Conservation (phyloP, 2,329 filamentous ascomycete species). For the Penicillium sp. region DNA sequence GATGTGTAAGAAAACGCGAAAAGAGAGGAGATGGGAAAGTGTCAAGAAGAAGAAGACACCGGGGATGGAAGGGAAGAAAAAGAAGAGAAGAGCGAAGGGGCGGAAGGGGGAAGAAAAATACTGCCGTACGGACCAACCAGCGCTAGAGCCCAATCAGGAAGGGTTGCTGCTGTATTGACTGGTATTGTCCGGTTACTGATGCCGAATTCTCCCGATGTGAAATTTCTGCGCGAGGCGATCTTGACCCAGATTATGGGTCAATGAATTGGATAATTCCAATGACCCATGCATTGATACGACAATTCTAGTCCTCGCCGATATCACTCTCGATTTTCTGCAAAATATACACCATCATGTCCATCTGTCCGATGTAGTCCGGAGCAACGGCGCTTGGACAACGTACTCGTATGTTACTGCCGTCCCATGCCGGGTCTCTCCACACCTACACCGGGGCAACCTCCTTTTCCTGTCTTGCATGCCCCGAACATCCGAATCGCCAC, state of each 20-base stretch:
- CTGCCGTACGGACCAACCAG: constrained; percentile 27
- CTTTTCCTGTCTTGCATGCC: constrained; percentile 20
- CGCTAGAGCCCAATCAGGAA: constrained; percentile 28
- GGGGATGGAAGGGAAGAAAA: constrained; percentile 38
- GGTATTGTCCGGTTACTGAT: constrained; percentile 27
- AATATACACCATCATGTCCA: too few relatives aligned
- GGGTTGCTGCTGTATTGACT: constrained; percentile 8
- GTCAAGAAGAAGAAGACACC: constrained; percentile 28
- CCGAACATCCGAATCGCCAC: constrained; percentile 26
- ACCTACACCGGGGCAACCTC: constrained; percentile 24
- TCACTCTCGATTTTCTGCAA: not conserved
- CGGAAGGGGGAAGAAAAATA: constrained; percentile 35
- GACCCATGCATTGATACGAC: too few relatives aligned
- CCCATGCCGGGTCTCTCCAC: constrained; percentile 20
- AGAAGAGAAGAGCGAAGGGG: constrained; percentile 42
- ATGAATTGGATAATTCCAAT: too few relatives aligned
- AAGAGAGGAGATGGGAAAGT: constrained; percentile 37
- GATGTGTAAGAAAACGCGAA: constrained; percentile 37
- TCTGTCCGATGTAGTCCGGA: constrained; percentile 16
- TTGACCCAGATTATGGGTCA: not conserved
- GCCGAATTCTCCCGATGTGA: constrained; percentile 33
- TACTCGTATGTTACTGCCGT: constrained; percentile 1
- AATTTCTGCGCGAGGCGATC: constrained; percentile 9
- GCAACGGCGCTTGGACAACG: constrained; percentile 14
- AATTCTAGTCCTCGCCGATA: not conserved